These are phyloP conservation scores for Hypoxylon fragiforme DNA, from an alignment of 495 filamentous ascomycete genomes.

Conservation along the genomic window DNA sequence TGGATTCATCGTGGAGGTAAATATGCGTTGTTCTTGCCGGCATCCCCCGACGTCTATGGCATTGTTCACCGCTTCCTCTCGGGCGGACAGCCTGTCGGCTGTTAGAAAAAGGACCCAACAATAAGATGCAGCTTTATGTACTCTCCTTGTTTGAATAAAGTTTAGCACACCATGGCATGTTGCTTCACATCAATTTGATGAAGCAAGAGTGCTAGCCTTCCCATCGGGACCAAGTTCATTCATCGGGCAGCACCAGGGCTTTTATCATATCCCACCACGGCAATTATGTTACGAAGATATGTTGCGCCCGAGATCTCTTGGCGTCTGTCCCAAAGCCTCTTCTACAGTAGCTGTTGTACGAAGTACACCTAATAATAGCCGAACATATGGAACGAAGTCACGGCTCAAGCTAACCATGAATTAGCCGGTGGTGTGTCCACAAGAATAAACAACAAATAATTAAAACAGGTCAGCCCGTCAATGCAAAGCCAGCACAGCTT, in stretches of 20 bases:
- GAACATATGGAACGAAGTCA: slow-evolving; percentile 25
- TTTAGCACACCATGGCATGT: slow-evolving; percentile 2
- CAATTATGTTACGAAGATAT: background rate
- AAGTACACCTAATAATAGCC: slow-evolving; percentile 28
- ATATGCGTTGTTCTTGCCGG: slow-evolving; percentile 29
- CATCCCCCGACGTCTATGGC: slow-evolving; percentile 24
- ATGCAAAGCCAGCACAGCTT: slow-evolving; percentile 49
- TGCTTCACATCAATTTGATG: slow-evolving; percentile 2
- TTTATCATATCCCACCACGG: slow-evolving; percentile 2
- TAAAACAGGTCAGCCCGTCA: slow-evolving; percentile 39
- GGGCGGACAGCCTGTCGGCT: slow-evolving; percentile 26
- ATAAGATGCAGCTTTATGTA: slow-evolving; percentile 16
- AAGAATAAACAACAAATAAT: slow-evolving; percentile 21
- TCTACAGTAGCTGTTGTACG: slow-evolving; percentile 12
- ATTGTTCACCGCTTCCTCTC: slow-evolving; percentile 31
- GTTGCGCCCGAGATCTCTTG: background rate
- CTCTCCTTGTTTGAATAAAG: slow-evolving; percentile 20
- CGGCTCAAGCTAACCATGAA: slow-evolving; percentile 29
- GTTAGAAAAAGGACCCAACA: slow-evolving; percentile 28
- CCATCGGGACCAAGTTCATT: slow-evolving; percentile 1
- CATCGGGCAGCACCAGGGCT: slow-evolving; percentile 16
- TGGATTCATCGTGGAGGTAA: slow-evolving; percentile 21
- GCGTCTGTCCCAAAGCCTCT: slow-evolving; percentile 18
- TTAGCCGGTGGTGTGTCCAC: slow-evolving; percentile 17
- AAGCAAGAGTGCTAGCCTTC: slow-evolving; percentile 11